Percentiles rank a stretch among this genome's conserved stretches.
phyloP scores from a whole-genome alignment of 1,139 yeast species.

The Hanseniaspora gamundiae region DNA sequence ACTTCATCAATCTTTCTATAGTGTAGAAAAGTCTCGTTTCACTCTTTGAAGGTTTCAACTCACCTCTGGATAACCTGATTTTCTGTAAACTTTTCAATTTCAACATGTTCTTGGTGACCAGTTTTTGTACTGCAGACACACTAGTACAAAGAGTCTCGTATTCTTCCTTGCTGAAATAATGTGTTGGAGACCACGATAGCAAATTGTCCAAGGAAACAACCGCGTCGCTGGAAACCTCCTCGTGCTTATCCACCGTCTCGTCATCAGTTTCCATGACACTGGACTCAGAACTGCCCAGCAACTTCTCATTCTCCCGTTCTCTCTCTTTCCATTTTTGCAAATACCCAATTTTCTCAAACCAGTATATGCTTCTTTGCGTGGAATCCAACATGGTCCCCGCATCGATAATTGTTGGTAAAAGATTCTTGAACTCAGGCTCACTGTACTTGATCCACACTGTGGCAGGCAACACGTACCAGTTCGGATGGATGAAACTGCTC shows the following conservation, averaged over 20 bases:
- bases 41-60: slow-evolving; percentile 28
- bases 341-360: slow-evolving; percentile 69
- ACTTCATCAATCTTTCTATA: slow-evolving; percentile 36
- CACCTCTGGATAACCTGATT: slow-evolving; percentile 34
- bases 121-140: slow-evolving; percentile 32
- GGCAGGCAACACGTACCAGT: slow-evolving; percentile 71
- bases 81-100: slow-evolving; percentile 56
- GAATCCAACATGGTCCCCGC: slow-evolving; percentile 53
- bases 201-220: slow-evolving; percentile 35
- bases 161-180: slow-evolving; percentile 31
- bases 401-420: slow-evolving; percentile 74
- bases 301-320: slow-evolving; percentile 22
- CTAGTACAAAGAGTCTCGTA: slow-evolving; percentile 40
- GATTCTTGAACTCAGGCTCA: slow-evolving; percentile 38
- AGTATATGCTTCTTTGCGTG: slow-evolving; percentile 52
- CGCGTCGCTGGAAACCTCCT: not conserved
- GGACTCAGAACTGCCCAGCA: slow-evolving; percentile 39
- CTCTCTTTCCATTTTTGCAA: slow-evolving; percentile 31
- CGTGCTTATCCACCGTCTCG: slow-evolving; percentile 36
- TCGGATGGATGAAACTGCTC: slow-evolving; percentile 69
- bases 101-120: slow-evolving; percentile 44
- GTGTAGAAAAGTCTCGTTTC: slow-evolving; percentile 42
- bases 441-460: slow-evolving; percentile 73
- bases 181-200: slow-evolving; percentile 43
- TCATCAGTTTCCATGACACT: slow-evolving; percentile 45